Conservation (phyloP, 352 stramenopile genomes). For the Elongisporangium undulatum region DNA sequence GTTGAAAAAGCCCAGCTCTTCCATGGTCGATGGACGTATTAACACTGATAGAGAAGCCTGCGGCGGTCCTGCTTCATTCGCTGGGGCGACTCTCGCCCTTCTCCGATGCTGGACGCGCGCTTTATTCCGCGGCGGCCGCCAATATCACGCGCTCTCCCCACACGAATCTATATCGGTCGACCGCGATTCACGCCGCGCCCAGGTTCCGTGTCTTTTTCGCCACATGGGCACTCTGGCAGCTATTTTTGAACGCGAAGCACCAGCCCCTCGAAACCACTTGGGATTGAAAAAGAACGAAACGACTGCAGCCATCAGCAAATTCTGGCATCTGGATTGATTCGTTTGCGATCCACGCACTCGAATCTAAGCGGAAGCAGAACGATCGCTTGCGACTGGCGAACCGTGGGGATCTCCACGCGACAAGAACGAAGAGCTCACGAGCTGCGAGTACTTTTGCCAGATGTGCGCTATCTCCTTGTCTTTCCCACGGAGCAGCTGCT, state of each 20-base stretch:
- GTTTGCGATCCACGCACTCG: not conserved
- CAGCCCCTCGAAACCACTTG: not conserved
- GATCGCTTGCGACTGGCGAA: not conserved
- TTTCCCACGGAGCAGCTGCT: conserved; percentile 46
- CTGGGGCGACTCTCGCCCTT: conserved; percentile 5
- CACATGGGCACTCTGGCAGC: conserved; percentile 7
- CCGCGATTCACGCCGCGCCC: conserved; percentile 6
- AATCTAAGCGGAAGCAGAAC: not conserved
- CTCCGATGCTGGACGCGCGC: conserved; percentile 1
- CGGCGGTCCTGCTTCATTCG: conserved; percentile 32
- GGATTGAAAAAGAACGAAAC: not conserved
- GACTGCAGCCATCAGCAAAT: not conserved
- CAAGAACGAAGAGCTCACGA: conserved; percentile 13
- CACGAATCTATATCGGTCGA: conserved; percentile 6
- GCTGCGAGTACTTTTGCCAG: conserved; percentile 63
- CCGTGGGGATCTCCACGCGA: not conserved
- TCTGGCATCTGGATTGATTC: not conserved
- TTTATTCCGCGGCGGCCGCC: conserved; percentile 8
- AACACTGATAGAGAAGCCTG: conserved; percentile 15
- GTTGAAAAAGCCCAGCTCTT: conserved; percentile 80
- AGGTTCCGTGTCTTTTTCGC: conserved; percentile 11
- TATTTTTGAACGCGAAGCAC: not conserved
- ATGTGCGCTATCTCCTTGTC: conserved; percentile 66
- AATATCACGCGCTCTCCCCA: conserved; percentile 12
- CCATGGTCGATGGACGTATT: conserved; percentile 37